These are phyloP conservation scores for Kwoniella shivajii DNA, from an alignment of 1,284 basidiomycete genomes.

Conservation along the genomic window DNA sequence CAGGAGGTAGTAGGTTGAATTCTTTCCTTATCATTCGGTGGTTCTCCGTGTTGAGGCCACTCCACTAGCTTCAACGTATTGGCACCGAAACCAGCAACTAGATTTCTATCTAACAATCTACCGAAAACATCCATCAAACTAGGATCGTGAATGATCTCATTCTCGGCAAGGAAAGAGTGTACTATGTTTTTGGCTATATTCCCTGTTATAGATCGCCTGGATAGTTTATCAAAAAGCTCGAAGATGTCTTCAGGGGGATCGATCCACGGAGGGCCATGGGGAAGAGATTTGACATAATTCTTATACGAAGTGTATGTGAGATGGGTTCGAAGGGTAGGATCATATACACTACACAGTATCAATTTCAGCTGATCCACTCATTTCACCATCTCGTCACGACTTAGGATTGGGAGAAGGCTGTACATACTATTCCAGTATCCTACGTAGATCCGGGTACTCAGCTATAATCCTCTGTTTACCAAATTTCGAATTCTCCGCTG, in stretches of 20 bases:
- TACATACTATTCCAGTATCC: slow-evolving; percentile 38
- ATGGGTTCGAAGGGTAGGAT: slow-evolving; percentile 26
- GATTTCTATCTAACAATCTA: slow-evolving; percentile 41
- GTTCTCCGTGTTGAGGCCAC: slow-evolving; percentile 22
- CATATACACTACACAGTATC: slow-evolving; percentile 28
- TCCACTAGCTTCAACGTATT: slow-evolving; percentile 28
- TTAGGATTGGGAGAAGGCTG: not conserved
- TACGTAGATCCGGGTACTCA: slow-evolving; percentile 40
- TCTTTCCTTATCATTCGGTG: not conserved
- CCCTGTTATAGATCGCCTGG: slow-evolving; percentile 20
- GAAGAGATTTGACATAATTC: slow-evolving; percentile 8
- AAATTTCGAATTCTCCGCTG: slow-evolving; percentile 26
- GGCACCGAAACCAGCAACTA: slow-evolving; percentile 41
- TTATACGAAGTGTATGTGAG: slow-evolving; percentile 15
- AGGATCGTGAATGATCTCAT: slow-evolving; percentile 2
- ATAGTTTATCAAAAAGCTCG: slow-evolving; percentile 25
- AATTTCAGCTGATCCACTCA: not conserved
- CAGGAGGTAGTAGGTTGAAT: not conserved
- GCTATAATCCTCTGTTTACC: slow-evolving; percentile 36
- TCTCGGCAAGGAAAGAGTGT: slow-evolving; percentile 22
- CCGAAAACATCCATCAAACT: slow-evolving; percentile 30
- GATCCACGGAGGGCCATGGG: not conserved
- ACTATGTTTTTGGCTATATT: slow-evolving; percentile 24
- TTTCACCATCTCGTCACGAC: not conserved
- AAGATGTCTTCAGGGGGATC: slow-evolving; percentile 8